Evolutionary conservation across 305 asterid species (phyloP).

Genomic region (Salvia sclarea): DNA sequence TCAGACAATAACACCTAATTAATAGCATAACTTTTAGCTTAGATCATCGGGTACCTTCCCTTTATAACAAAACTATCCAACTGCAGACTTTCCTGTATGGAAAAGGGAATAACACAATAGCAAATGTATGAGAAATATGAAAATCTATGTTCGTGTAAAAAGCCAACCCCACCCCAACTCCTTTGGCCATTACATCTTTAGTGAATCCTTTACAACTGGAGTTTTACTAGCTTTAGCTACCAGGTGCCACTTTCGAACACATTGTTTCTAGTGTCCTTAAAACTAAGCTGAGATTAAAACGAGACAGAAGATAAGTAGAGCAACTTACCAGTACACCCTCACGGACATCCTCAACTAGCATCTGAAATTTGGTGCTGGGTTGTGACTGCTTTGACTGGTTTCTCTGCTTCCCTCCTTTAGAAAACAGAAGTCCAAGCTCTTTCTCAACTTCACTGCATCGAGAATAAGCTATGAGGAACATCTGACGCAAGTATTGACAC

Average conservation of each 20-base stretch:
- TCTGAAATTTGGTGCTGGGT: constrained; percentile 61
- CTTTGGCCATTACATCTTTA: no score
- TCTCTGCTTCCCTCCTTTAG: constrained; percentile 62
- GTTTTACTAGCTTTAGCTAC: neutral
- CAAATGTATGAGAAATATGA: neutral
- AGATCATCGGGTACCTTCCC: neutral
- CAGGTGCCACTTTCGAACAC: constrained; percentile 7
- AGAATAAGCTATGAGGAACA: constrained; percentile 29
- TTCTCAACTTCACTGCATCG: constrained; percentile 82
- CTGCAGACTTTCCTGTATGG: neutral
- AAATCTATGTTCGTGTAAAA: neutral
- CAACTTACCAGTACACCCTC: constrained; percentile 89
- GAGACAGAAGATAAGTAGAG: neutral
- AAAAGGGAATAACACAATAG: neutral
- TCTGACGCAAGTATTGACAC: neutral
- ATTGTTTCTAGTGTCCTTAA: neutral
- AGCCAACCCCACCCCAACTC: neutral
- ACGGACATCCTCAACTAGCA: constrained; percentile 89
- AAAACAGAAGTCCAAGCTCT: constrained; percentile 80
- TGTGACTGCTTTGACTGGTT: constrained; percentile 65
- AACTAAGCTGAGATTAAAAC: neutral
- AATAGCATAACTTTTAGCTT: neutral
- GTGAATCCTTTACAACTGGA: no score
- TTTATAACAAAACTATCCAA: neutral
- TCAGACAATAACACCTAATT: neutral